A percentile compares a stretch with the other conserved stretches of the same genome.
These are phyloP conservation scores for Fusarium verticillioides DNA, from an alignment of 2,329 filamentous ascomycete species.

Conservation along the genomic window DNA sequence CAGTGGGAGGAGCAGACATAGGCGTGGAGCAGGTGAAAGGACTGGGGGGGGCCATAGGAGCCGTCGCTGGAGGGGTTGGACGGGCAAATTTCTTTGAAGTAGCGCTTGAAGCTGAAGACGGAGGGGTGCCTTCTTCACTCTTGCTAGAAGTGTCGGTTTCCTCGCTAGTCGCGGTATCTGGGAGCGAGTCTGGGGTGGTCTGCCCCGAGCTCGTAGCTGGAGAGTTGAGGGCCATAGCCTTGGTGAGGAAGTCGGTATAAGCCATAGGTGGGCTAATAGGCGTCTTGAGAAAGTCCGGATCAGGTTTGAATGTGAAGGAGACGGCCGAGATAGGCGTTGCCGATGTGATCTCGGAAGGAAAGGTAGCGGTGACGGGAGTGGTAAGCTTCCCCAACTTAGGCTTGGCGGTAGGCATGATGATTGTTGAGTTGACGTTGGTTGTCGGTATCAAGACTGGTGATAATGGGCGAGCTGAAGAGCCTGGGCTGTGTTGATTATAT, in stretches of 20 bases:
- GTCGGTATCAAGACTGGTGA: slow-evolving; percentile 21
- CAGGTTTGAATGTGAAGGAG: slow-evolving; percentile 54
- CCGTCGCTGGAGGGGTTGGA: slow-evolving; percentile 49
- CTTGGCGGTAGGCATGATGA: slow-evolving; percentile 63
- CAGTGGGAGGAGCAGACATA: slow-evolving; percentile 70
- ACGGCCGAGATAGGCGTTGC: slow-evolving; percentile 72
- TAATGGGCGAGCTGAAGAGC: slow-evolving; percentile 26
- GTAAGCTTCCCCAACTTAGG: slow-evolving; percentile 71
- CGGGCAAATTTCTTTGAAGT: slow-evolving; percentile 44
- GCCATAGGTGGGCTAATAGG: slow-evolving; percentile 91
- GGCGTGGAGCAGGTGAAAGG: slow-evolving; percentile 62
- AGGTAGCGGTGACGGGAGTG: slow-evolving; percentile 71
- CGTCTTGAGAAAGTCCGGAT: slow-evolving; percentile 76
- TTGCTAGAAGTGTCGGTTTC: slow-evolving; percentile 67
- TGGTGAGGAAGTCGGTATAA: slow-evolving; percentile 89
- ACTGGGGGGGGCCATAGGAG: slow-evolving; percentile 58
- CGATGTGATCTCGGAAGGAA: slow-evolving; percentile 70
- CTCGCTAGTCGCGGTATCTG: slow-evolving; percentile 68
- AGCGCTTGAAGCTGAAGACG: slow-evolving; percentile 56
- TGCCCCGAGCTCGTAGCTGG: slow-evolving; percentile 67
- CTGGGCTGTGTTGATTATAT: slow-evolving; percentile 30
- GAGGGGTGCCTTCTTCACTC: slow-evolving; percentile 63
- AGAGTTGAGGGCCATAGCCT: slow-evolving; percentile 80
- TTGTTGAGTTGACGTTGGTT: slow-evolving; percentile 16
- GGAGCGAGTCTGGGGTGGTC: slow-evolving; percentile 59